A percentile compares a stretch with the other conserved stretches of the same genome.
Conservation (phyloP, 768 basidiomycete species). For the Pisolithus marmoratus region DNA sequence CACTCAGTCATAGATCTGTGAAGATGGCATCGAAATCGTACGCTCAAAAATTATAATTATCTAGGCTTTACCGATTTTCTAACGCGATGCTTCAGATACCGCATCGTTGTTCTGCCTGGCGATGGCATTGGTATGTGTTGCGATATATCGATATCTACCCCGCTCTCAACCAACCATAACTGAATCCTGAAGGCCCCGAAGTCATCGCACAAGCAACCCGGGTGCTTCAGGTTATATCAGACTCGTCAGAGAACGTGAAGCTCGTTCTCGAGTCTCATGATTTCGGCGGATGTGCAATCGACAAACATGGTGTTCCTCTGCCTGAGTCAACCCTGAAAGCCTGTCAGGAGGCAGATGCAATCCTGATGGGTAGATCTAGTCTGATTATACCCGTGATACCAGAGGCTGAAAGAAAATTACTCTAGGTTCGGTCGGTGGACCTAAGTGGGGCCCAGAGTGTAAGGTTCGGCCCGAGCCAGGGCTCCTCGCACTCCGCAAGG, state of each 20-base stretch:
- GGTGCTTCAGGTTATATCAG: slow-evolving; percentile 70
- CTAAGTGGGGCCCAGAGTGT: slow-evolving; percentile 92
- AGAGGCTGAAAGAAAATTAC: slow-evolving; percentile 4
- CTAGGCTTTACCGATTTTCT: slow-evolving; percentile 7
- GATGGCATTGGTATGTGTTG: slow-evolving; percentile 83
- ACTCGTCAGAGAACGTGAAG: slow-evolving; percentile 54
- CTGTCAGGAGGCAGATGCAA: slow-evolving; percentile 90
- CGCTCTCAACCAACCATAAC: neutral
- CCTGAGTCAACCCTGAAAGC: slow-evolving; percentile 82
- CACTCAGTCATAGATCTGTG: neutral
- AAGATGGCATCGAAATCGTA: slow-evolving; percentile 44
- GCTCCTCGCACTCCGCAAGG: slow-evolving; percentile 82
- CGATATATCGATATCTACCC: neutral
- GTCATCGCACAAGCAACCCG: slow-evolving; percentile 81
- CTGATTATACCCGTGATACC: neutral
- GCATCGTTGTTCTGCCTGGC: slow-evolving; percentile 86
- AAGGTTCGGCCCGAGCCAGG: slow-evolving; percentile 92
- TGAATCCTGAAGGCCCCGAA: slow-evolving; percentile 64
- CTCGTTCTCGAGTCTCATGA: slow-evolving; percentile 70
- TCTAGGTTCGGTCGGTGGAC: slow-evolving; percentile 94
- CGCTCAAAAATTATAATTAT: slow-evolving; percentile 10
- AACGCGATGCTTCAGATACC: slow-evolving; percentile 49
- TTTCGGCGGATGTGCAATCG: slow-evolving; percentile 94
- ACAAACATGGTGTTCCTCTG: slow-evolving; percentile 77
- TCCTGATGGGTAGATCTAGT: slow-evolving; percentile 74